These are phyloP conservation scores for Kazachstania kunashirensis DNA, from an alignment of 805 yeast species.

Conservation along the genomic window DNA sequence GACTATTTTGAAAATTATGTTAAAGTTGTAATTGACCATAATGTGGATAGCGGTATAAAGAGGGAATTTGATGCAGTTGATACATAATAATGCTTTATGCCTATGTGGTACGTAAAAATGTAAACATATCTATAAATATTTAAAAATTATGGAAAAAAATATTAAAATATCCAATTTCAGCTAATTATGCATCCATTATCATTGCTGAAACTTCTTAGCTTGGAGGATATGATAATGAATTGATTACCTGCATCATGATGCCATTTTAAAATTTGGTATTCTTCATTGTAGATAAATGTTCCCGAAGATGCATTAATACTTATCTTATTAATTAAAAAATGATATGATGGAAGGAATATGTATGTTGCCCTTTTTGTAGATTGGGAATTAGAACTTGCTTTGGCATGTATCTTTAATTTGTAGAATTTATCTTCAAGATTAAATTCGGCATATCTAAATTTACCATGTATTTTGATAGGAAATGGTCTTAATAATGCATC, in stretches of 20 bases:
- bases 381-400: conserved; percentile 11
- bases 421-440: conserved; percentile 42
- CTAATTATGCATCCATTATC: conserved; percentile 1
- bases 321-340: conserved; percentile 44
- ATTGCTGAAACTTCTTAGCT: neutral
- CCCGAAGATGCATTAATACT: conserved; percentile 51
- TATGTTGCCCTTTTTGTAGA: conserved; percentile 39
- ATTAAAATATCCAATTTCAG: too few species aligned
- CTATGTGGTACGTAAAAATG: too few species aligned
- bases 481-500: conserved; percentile 73
- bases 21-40: conserved; percentile 44
- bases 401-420: conserved; percentile 36
- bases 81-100: neutral
- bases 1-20: conserved; percentile 60
- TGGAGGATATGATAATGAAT: conserved; percentile 19
- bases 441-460: conserved; percentile 45
- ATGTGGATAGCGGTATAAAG: conserved; percentile 28
- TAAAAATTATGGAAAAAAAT: too few species aligned
- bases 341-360: conserved; percentile 64
- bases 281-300: conserved; percentile 40
- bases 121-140: neutral
- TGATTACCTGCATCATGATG: conserved; percentile 43
- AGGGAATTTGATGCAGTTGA: conserved; percentile 34
- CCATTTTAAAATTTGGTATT: conserved; percentile 60
- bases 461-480: conserved; percentile 56